phyloP scores from a whole-genome alignment of 805 yeast species.

The Torulaspora gathmanii region DNA sequence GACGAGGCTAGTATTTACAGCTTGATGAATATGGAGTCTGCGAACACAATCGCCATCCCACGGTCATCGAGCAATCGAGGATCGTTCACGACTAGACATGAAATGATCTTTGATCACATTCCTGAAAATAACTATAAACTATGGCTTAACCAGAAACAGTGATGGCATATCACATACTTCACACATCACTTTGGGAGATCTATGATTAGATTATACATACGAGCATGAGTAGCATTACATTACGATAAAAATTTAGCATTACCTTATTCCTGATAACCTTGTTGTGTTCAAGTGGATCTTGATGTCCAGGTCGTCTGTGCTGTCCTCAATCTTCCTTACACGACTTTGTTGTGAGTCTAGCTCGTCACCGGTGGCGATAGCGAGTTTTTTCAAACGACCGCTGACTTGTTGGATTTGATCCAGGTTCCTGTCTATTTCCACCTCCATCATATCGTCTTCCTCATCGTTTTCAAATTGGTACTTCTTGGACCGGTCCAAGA shows the following conservation, averaged over 20 bases:
- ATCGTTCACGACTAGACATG: background rate
- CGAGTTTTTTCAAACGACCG: constrained; percentile 65
- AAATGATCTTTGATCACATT: constrained; percentile 21
- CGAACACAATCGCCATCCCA: constrained; percentile 10
- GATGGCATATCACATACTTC: background rate
- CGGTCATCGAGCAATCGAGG: constrained; percentile 1
- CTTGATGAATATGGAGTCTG: constrained; percentile 11
- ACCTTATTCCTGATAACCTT: constrained; percentile 50
- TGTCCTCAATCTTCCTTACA: constrained; percentile 70
- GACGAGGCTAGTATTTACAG: constrained; percentile 9
- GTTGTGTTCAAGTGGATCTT: constrained; percentile 74
- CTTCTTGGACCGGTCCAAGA: constrained; percentile 50
- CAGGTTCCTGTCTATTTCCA: constrained; percentile 77
- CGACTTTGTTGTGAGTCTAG: constrained; percentile 73
- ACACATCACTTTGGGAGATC: background rate
- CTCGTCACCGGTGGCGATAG: constrained; percentile 69
- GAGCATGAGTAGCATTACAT: constrained; percentile 3
- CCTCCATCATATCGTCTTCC: constrained; percentile 90
- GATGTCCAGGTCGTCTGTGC: constrained; percentile 79
- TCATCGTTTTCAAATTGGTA: constrained; percentile 85
- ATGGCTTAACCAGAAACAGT: constrained; percentile 28
- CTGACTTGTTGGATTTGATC: constrained; percentile 71
- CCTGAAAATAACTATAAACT: constrained; percentile 33
- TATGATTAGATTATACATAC: constrained; percentile 11
- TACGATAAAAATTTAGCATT: background rate